Conservation (phyloP, 2,329 filamentous ascomycete genomes). For the Gnomoniopsis sp. region DNA sequence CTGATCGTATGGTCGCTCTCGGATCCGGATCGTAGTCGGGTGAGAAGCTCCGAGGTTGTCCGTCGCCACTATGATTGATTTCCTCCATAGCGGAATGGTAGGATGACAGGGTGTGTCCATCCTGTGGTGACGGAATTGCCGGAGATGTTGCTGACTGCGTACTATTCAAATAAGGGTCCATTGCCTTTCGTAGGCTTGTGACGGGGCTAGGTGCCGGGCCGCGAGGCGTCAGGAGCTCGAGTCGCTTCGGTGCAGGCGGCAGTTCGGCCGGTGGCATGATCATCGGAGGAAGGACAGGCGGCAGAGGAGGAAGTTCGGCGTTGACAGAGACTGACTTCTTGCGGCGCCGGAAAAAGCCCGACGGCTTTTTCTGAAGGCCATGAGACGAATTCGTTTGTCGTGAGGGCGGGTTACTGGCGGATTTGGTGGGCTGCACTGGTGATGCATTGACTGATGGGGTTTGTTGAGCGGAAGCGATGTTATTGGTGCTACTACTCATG, state of each 20-base stretch:
- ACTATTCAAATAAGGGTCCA: conserved; percentile 73
- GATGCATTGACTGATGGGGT: conserved; percentile 13
- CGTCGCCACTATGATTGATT: conserved; percentile 24
- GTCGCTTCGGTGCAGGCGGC: conserved; percentile 25
- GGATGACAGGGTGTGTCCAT: conserved; percentile 22
- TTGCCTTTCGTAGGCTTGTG: conserved; percentile 79
- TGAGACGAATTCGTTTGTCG: conserved; percentile 42
- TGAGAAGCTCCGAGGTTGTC: conserved; percentile 61
- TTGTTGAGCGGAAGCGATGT: conserved; percentile 16
- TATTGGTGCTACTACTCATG: conserved; percentile 8
- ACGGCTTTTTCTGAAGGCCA: conserved; percentile 80
- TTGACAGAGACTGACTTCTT: conserved; percentile 82
- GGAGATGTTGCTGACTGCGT: conserved; percentile 18
- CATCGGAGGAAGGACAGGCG: conserved; percentile 55
- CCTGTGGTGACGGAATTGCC: conserved; percentile 5
- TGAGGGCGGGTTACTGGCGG: conserved; percentile 42
- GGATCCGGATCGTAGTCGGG: conserved; percentile 71
- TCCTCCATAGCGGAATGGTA: conserved; percentile 4
- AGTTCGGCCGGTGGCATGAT: conserved; percentile 31
- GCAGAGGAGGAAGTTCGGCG: conserved; percentile 34
- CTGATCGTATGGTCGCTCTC: conserved; percentile 67
- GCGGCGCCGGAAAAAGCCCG: conserved; percentile 87
- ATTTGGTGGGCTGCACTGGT: conserved; percentile 41
- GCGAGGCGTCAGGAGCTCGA: conserved; percentile 27
- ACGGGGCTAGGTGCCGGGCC: conserved; percentile 59